Conservation (phyloP, 495 filamentous ascomycete genomes). For the Pseudomonodictys pantanalensis region DNA sequence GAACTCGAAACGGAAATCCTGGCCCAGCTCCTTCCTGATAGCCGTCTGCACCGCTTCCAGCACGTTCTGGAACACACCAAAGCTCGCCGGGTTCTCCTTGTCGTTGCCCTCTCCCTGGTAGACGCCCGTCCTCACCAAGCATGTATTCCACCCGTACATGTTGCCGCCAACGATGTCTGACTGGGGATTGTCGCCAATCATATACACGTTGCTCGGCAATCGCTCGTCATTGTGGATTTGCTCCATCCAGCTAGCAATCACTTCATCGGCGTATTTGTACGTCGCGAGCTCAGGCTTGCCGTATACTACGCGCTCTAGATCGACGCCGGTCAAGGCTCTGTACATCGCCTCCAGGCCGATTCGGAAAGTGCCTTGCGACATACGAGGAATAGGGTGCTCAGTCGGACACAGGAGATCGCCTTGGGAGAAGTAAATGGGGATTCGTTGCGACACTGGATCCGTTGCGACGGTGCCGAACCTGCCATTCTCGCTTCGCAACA, state of each 20-base stretch:
- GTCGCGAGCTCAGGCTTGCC: slow-evolving; percentile 77
- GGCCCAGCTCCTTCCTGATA: slow-evolving; percentile 35
- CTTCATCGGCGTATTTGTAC: slow-evolving; percentile 79
- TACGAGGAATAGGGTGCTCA: slow-evolving; percentile 68
- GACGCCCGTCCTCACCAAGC: slow-evolving; percentile 63
- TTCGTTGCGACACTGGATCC: slow-evolving; percentile 64
- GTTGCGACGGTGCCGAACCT: slow-evolving; percentile 63
- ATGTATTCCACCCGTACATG: slow-evolving; percentile 79
- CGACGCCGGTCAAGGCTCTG: slow-evolving; percentile 67
- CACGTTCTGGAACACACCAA: slow-evolving; percentile 40
- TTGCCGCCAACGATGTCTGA: slow-evolving; percentile 78
- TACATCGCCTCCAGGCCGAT: slow-evolving; percentile 77
- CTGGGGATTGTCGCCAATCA: slow-evolving; percentile 78
- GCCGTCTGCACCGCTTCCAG: slow-evolving; percentile 39
- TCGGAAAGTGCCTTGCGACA: slow-evolving; percentile 74
- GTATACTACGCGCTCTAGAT: slow-evolving; percentile 80
- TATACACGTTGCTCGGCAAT: slow-evolving; percentile 72
- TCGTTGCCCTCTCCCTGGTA: slow-evolving; percentile 51
- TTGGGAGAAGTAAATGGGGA: slow-evolving; percentile 75
- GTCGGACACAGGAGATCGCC: slow-evolving; percentile 76
- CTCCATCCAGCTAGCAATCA: slow-evolving; percentile 72
- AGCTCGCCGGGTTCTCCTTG: slow-evolving; percentile 38
- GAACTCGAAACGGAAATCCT: slow-evolving; percentile 39
- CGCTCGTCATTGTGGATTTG: slow-evolving; percentile 68
- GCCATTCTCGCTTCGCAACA: slow-evolving; percentile 71